A percentile compares a stretch with the other conserved stretches of the same genome.
These are phyloP conservation scores for Alternaria arbusti DNA, from an alignment of 2,329 filamentous ascomycete species.

Conservation along the genomic window DNA sequence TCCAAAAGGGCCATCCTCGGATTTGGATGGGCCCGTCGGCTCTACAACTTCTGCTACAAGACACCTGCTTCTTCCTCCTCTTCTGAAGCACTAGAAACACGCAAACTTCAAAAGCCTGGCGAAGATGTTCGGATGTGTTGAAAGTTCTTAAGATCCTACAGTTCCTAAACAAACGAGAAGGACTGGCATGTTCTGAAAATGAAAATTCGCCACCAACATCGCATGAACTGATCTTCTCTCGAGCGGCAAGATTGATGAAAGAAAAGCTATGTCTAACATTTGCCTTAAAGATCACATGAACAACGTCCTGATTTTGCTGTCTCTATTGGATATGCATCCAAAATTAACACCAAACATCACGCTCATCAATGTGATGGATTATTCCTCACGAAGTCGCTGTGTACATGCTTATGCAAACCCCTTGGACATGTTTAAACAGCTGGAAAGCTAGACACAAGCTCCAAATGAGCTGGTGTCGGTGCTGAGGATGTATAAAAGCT, in stretches of 20 bases:
- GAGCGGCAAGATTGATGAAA: neutral
- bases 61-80: neutral
- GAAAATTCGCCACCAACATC: neutral
- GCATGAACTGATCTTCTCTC: neutral
- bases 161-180: accelerated
- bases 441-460: accelerated
- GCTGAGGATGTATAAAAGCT: too few relatives aligned
- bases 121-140: neutral
- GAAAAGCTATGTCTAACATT: neutral
- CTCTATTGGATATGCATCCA: neutral
- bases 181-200: neutral
- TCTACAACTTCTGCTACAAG: neutral
- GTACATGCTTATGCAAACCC: neutral
- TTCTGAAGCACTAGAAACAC: neutral
- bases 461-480: accelerated
- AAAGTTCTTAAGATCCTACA: neutral
- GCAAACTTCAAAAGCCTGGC: neutral
- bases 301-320: accelerated
- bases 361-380: accelerated
- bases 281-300: too few relatives aligned
- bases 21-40: neutral
- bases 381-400: neutral
- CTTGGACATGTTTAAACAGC: neutral
- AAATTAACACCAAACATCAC: accelerated
- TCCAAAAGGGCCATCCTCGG: neutral